Conservation (phyloP, 768 basidiomycete species). For the Agaricus bisporus region DNA sequence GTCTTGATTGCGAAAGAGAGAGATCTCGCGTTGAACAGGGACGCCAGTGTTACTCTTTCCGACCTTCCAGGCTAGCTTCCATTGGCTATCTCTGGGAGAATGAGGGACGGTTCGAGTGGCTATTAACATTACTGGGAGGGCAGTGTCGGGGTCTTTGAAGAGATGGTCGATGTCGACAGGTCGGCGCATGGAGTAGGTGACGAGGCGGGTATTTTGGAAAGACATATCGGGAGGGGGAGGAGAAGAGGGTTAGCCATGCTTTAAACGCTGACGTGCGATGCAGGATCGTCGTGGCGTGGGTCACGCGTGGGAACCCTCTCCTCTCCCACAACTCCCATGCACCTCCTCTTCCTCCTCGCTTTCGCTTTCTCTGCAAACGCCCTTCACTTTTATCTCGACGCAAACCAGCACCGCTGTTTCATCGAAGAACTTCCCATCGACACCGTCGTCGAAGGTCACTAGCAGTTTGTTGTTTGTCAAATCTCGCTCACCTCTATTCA, state of each 20-base stretch:
- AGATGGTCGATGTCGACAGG: slow-evolving; percentile 10
- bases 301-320: slow-evolving; percentile 11
- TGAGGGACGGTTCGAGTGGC: slow-evolving; percentile 3
- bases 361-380: slow-evolving; percentile 51
- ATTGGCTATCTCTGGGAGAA: slow-evolving; percentile 7
- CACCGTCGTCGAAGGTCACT: slow-evolving; percentile 82
- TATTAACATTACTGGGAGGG: slow-evolving; percentile 5
- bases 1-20: slow-evolving; percentile 5
- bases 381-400: slow-evolving; percentile 95
- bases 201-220: background rate
- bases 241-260: no score
- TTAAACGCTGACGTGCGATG: no score
- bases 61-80: slow-evolving; percentile 11
- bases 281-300: no score
- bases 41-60: slow-evolving; percentile 7
- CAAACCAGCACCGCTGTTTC: slow-evolving; percentile 91
- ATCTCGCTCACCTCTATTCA: slow-evolving; percentile 22
- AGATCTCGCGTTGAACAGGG: slow-evolving; percentile 9
- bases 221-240: background rate
- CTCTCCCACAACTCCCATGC: slow-evolving; percentile 22
- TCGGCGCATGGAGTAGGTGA: slow-evolving; percentile 10
- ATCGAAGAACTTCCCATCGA: slow-evolving; percentile 93
- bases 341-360: slow-evolving; percentile 22
- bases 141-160: slow-evolving; percentile 5
- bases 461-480: no score